Conservation (phyloP, 2,329 filamentous ascomycete genomes). For the Xylariaceae sp. region DNA sequence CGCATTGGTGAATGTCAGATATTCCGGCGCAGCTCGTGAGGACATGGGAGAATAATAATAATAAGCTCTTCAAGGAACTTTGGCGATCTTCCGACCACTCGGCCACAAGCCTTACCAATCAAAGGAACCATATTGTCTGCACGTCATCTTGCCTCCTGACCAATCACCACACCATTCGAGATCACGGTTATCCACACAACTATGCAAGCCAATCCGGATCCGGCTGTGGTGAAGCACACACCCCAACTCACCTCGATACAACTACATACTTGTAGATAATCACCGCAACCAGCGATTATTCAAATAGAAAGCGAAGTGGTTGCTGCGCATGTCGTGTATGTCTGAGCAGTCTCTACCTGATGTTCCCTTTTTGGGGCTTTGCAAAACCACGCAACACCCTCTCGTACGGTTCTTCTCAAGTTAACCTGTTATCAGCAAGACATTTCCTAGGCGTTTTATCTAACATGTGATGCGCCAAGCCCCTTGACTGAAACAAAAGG, state of each 20-base stretch:
- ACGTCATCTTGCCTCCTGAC: slow-evolving; percentile 20
- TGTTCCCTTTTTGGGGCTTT: background rate
- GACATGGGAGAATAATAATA: background rate
- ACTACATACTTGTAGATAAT: no score
- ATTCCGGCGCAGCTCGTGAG: background rate
- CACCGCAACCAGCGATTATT: no score
- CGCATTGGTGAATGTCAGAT: background rate
- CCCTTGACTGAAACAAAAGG: slow-evolving; percentile 3
- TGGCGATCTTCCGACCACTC: slow-evolving; percentile 11
- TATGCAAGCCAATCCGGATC: slow-evolving; percentile 26
- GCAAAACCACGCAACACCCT: slow-evolving; percentile 2
- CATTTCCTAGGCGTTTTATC: background rate
- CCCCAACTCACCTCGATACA: background rate
- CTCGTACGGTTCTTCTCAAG: background rate
- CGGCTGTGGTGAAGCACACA: slow-evolving; percentile 7
- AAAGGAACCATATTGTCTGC: slow-evolving; percentile 13
- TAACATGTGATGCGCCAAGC: slow-evolving; percentile 30
- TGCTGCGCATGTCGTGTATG: background rate
- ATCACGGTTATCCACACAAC: background rate
- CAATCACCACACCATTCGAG: slow-evolving; percentile 6
- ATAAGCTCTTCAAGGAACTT: background rate
- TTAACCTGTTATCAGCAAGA: slow-evolving; percentile 6
- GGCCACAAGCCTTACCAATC: background rate
- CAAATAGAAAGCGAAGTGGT: background rate
- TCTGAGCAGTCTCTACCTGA: background rate